These are phyloP conservation scores for Solanum etuberosum DNA, from an alignment of 257 asterid genomes.

Conservation along the genomic window DNA sequence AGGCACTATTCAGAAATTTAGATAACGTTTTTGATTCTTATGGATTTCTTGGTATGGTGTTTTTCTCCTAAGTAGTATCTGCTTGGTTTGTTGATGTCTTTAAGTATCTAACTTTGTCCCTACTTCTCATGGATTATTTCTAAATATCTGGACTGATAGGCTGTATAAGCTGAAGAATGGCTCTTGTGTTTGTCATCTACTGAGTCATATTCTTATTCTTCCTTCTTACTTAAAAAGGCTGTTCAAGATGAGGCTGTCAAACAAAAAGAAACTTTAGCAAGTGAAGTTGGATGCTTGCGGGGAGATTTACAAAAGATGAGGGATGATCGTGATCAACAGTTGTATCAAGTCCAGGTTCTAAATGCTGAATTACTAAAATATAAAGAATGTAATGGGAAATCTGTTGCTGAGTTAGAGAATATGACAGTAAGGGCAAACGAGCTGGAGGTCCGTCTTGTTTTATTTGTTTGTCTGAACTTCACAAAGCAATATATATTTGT, in stretches of 20 bases:
- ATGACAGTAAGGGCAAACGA: constrained; percentile 38
- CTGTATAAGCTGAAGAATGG: neutral
- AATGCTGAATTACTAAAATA: constrained; percentile 42
- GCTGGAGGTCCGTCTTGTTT: constrained; percentile 47
- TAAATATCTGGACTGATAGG: neutral
- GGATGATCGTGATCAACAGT: constrained; percentile 69
- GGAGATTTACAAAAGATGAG: constrained; percentile 69
- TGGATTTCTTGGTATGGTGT: neutral
- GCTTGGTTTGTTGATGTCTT: neutral
- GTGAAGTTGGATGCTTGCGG: constrained; percentile 63
- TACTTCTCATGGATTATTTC: neutral
- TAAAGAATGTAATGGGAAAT: constrained; percentile 54
- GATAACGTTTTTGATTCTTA: neutral
- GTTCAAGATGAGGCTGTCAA: constrained; percentile 61
- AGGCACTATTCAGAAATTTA: neutral
- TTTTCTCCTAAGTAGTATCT: neutral
- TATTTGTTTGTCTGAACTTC: neutral
- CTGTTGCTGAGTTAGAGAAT: constrained; percentile 38
- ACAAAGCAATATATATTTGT: neutral
- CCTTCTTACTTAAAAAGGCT: constrained; percentile 20
- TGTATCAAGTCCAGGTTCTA: constrained; percentile 43
- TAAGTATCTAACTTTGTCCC: neutral
- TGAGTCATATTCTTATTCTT: neutral
- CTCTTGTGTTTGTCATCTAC: neutral
- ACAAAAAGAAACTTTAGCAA: constrained; percentile 62